Evolutionary conservation across 2,329 filamentous ascomycete species (phyloP).

Genomic region (Didymella arachidicola): DNA sequence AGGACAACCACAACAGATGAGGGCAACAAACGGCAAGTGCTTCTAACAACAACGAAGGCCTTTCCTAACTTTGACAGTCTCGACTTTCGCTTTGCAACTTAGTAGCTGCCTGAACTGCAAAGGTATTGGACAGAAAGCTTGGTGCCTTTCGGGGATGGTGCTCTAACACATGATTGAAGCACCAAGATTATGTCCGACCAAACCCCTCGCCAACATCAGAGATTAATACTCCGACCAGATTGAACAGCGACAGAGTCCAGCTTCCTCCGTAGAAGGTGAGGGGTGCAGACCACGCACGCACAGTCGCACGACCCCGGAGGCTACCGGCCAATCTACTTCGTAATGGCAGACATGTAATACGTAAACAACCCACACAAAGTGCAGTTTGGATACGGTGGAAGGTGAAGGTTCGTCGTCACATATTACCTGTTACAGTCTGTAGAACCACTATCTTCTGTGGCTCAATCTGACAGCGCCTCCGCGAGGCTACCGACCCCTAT

Average conservation of each 20-base stretch:
- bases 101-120: neutral
- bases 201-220: neutral
- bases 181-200: neutral
- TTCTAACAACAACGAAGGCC: neutral
- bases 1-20: slow-evolving; percentile 47
- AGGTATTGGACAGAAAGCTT: neutral
- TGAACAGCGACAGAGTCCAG: neutral
- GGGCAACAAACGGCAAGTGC: slow-evolving; percentile 41
- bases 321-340: neutral
- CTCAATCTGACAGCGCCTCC: neutral
- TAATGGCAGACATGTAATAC: neutral
- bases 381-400: neutral
- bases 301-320: neutral
- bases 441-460: neutral
- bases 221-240: neutral
- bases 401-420: neutral
- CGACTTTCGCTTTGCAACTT: slow-evolving; percentile 13
- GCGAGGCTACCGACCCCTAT: neutral
- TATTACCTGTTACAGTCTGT: neutral
- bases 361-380: neutral
- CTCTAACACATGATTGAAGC: neutral
- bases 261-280: neutral
- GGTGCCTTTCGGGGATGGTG: neutral
- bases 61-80: slow-evolving; percentile 2
- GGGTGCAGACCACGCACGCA: neutral